These are phyloP conservation scores for Alternaria triticina DNA, from an alignment of 2,329 filamentous ascomycete species.

Conservation along the genomic window DNA sequence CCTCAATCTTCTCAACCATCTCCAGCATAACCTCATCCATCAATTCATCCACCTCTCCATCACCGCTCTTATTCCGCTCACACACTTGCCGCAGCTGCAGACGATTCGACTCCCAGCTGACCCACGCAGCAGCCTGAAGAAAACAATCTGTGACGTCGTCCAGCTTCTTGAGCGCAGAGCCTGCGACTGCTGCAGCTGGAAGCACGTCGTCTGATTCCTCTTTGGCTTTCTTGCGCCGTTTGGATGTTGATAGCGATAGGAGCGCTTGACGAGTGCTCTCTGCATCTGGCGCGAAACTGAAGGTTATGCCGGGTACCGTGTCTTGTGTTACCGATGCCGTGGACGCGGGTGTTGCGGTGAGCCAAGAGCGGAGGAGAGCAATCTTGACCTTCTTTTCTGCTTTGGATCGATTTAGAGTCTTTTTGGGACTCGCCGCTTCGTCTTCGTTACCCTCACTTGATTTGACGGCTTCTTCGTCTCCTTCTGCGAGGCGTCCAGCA, in stretches of 20 bases:
- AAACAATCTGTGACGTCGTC: constrained; percentile 84
- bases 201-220: background rate
- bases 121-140: constrained; percentile 77
- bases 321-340: constrained; percentile 3
- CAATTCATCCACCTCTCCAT: background rate
- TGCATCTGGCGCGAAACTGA: constrained; percentile 18
- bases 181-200: background rate
- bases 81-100: constrained; percentile 17
- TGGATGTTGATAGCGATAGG: constrained; percentile 6
- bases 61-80: background rate
- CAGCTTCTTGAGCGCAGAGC: constrained; percentile 60
- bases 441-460: constrained; percentile 22
- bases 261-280: constrained; percentile 14
- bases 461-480: background rate
- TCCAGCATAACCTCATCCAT: constrained; percentile 15
- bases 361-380: constrained; percentile 58
- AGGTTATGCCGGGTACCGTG: constrained; percentile 20
- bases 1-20: constrained; percentile 12
- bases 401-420: constrained; percentile 49
- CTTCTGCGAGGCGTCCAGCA: constrained; percentile 5
- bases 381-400: constrained; percentile 68
- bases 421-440: constrained; percentile 22
- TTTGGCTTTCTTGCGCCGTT: constrained; percentile 3
- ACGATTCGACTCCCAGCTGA: constrained; percentile 73
- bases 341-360: constrained; percentile 21